phyloP scores from a whole-genome alignment of 23 red algal genomes.

The Gracilaria domingensis region DNA sequence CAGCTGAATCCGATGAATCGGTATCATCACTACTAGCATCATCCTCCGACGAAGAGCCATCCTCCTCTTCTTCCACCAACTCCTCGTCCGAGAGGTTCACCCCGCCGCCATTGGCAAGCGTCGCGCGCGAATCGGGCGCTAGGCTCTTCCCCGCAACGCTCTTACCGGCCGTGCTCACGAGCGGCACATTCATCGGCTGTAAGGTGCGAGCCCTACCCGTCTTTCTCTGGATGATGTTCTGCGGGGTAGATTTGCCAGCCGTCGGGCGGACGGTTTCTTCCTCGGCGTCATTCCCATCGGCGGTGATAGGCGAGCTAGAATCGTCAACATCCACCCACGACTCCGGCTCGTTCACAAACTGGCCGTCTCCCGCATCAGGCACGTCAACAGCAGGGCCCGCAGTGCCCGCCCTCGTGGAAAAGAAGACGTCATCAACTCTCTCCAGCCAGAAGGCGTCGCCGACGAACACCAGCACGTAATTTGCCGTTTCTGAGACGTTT shows the following conservation, averaged over 20 bases:
- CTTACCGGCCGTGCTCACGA: too few relatives aligned
- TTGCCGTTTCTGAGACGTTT: not conserved
- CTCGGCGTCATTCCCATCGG: not conserved
- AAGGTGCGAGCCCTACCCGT: too few relatives aligned
- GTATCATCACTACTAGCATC: not conserved
- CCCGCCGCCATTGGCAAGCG: too few relatives aligned
- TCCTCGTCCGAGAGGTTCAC: too few relatives aligned
- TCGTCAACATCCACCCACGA: not conserved
- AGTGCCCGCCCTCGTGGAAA: not conserved
- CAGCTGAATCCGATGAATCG: not conserved
- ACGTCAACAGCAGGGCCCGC: not conserved
- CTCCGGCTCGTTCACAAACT: constrained; percentile 4
- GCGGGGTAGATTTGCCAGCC: too few relatives aligned
- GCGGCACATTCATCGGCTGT: too few relatives aligned
- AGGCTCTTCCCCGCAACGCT: too few relatives aligned
- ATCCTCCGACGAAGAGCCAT: not conserved
- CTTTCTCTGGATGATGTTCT: too few relatives aligned
- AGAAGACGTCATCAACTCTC: constrained; percentile 10
- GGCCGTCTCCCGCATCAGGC: not conserved
- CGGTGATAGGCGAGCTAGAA: not conserved
- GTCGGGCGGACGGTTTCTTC: too few relatives aligned
- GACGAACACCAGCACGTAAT: constrained; percentile 7
- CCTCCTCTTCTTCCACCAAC: not conserved
- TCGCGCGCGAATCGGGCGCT: too few relatives aligned
- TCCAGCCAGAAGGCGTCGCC: constrained; percentile 20